Evolutionary conservation across 192 early-diverging fungal species (phyloP).

Genomic region (Phycomyces nitens): DNA sequence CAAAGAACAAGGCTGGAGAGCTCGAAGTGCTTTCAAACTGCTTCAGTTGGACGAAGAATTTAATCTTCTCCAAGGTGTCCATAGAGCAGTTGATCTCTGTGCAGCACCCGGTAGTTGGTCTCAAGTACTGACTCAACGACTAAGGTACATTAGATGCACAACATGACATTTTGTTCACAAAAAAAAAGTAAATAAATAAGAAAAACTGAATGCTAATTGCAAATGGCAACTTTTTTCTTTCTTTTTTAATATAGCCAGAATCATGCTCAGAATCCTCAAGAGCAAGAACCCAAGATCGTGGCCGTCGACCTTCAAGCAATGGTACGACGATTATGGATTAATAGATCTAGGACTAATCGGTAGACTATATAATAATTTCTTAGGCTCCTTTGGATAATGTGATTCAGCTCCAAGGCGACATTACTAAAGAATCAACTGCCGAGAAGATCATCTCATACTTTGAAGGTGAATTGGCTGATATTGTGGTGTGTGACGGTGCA

Average conservation of each 20-base stretch:
- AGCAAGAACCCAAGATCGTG: slow-evolving; percentile 73
- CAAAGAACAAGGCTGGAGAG: slow-evolving; percentile 97
- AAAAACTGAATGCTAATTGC: no score
- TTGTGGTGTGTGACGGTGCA: slow-evolving; percentile 95
- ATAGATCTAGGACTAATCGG: background rate
- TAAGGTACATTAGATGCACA: slow-evolving; percentile 38
- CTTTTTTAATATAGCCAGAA: slow-evolving; percentile 41
- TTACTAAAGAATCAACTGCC: slow-evolving; percentile 91
- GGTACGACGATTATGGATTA: slow-evolving; percentile 42
- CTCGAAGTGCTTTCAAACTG: slow-evolving; percentile 95
- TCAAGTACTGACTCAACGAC: slow-evolving; percentile 76
- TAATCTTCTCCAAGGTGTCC: slow-evolving; percentile 84
- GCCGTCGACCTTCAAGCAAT: slow-evolving; percentile 96
- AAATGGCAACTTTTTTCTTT: no score
- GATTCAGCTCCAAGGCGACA: slow-evolving; percentile 96
- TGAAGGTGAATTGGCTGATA: slow-evolving; percentile 82
- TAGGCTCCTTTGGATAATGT: slow-evolving; percentile 89
- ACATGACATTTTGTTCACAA: background rate
- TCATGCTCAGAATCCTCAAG: slow-evolving; percentile 36
- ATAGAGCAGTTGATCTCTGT: slow-evolving; percentile 90
- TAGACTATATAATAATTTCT: background rate
- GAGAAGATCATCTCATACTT: slow-evolving; percentile 89
- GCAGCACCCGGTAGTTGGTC: slow-evolving; percentile 98
- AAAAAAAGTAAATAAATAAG: background rate
- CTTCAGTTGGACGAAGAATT: slow-evolving; percentile 96